Evolutionary conservation across 2,329 filamentous ascomycete species (phyloP), one percentile per base, ranked within the genome.

Genomic region (Alternaria ethzedia): DNA sequence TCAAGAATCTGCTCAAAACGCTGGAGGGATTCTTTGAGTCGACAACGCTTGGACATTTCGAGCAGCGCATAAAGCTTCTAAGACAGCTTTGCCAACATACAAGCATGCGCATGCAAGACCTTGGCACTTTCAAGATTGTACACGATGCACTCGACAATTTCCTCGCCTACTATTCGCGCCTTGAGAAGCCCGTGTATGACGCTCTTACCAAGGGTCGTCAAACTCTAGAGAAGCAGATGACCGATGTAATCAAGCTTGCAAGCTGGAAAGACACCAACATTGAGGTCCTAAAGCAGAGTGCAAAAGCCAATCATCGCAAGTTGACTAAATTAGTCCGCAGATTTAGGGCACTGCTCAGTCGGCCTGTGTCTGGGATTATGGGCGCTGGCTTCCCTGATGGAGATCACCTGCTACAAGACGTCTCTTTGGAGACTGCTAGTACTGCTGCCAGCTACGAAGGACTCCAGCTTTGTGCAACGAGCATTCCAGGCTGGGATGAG

Each of bases 241-340:
- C 91, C 77, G 92, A 98, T 70, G 90, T 97, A n/a, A 87, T 99
- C 15, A 88, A 97, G 56, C 84, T 99, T 71, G 94, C 94, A 8
- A 97, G 94, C 79, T 99, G 96, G 96, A 97, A 97, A 78, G 96
- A 99, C 71, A 97, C 93, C 21, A 99, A 98, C 74, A 96, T 99
- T 65, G 90, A 91, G 51, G 92, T 93, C 1, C 83, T 99, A 15
- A 88, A 90, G 69, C 94, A 97, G 75, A 98, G 95, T 79, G 94
- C 96, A 1, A 90, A 91, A 72, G 91, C 90, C 64, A 97, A 94
- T 20, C 96, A 99, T 76, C 89, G 91, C 73, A 97, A 97, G 79
- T 86, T 99, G 2, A 97, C 97, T 82, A 92, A 92, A 71, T 85
- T 97, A 36, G 91, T 99, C 47, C 88, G 93, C 59, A 98, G 97